These are phyloP conservation scores for Pholiota microspora DNA, from an alignment of 768 basidiomycete genomes.

Conservation along the genomic window DNA sequence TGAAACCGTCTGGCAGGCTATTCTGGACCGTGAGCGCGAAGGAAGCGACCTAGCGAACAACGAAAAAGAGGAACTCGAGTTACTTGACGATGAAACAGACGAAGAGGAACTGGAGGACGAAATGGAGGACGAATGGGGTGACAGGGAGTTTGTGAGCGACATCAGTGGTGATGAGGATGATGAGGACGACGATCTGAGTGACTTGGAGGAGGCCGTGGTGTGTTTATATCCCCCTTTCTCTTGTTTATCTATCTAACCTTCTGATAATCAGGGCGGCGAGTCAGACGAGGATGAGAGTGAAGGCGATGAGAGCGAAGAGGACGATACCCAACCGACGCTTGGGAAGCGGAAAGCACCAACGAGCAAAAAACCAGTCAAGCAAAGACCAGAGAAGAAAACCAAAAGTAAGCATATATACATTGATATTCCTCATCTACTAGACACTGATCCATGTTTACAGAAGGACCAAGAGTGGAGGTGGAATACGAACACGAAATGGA, in stretches of 20 bases:
- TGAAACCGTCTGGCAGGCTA: conserved; percentile 92
- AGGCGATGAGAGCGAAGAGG: conserved; percentile 36
- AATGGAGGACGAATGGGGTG: conserved; percentile 50
- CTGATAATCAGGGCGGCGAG: conserved; percentile 29
- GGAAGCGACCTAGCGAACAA: conserved; percentile 56
- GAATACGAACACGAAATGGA: conserved; percentile 96
- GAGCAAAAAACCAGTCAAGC: conserved; percentile 40
- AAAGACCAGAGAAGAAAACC: conserved; percentile 58
- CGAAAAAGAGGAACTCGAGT: conserved; percentile 51
- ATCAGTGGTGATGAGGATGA: conserved; percentile 65
- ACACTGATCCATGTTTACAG: conserved; percentile 29
- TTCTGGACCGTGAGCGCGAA: conserved; percentile 78
- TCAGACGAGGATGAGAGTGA: conserved; percentile 41
- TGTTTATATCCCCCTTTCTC: conserved; percentile 35
- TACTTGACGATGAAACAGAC: conserved; percentile 61
- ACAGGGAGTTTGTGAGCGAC: conserved; percentile 75
- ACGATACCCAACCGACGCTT: conserved; percentile 39
- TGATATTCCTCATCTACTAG: background rate
- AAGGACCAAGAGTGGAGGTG: conserved; percentile 84
- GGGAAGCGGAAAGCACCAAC: conserved; percentile 69
- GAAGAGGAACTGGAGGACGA: conserved; percentile 54
- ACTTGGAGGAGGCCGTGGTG: conserved; percentile 69
- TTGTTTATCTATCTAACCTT: background rate
- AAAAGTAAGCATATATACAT: conserved; percentile 47
- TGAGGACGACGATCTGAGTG: conserved; percentile 54